Percentiles rank a stretch among this genome's conserved stretches.
These are phyloP conservation scores for Astrothelium macrocarpum DNA, from an alignment of 495 filamentous ascomycete species.

Conservation along the genomic window DNA sequence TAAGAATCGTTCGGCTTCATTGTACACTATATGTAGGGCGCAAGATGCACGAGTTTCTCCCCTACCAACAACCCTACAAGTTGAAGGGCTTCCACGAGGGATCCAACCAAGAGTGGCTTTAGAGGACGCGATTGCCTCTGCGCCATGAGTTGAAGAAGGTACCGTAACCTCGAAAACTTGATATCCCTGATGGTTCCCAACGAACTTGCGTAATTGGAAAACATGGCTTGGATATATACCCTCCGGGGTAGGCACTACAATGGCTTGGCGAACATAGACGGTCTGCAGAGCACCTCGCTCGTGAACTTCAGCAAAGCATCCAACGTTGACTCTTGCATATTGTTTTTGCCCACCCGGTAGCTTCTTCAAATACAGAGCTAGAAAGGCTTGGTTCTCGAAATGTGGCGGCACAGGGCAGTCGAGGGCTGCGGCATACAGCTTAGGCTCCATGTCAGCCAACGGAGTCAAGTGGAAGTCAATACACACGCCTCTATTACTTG, in stretches of 20 bases:
- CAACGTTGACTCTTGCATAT: neutral
- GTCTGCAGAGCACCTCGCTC: neutral
- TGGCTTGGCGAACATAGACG: neutral
- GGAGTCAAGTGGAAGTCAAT: neutral
- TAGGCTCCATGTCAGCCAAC: neutral
- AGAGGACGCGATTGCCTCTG: neutral
- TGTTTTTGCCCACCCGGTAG: neutral
- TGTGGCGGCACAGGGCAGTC: neutral
- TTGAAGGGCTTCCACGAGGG: neutral
- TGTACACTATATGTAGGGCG: neutral
- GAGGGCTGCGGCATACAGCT: neutral
- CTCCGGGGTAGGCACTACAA: neutral
- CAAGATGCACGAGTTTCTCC: neutral
- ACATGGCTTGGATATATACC: neutral
- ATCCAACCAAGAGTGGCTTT: neutral
- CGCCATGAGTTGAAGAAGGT: neutral
- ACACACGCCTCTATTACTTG: neutral
- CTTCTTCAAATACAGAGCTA: neutral
- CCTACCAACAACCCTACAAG: neutral
- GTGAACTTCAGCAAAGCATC: neutral
- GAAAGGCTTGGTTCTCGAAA: neutral
- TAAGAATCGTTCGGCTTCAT: neutral
- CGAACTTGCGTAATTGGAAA: neutral
- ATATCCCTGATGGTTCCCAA: neutral
- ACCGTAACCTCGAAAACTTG: neutral